phyloP scores from a whole-genome alignment of 495 filamentous ascomycete genomes.

The Amniculicola lignicola region DNA sequence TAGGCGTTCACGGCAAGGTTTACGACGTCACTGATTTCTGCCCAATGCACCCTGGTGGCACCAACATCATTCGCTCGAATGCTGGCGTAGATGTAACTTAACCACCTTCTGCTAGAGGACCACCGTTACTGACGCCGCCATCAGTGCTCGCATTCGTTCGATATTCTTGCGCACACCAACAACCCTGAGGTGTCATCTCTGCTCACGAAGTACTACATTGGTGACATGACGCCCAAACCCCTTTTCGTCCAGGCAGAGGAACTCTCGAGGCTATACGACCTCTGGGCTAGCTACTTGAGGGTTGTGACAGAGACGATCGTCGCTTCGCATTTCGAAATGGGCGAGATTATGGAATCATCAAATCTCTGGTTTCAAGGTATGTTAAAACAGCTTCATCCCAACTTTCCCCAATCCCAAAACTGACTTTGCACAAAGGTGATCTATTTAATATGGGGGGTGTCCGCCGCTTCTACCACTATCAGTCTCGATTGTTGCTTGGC shows the following conservation, averaged over 20 bases:
- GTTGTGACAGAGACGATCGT: slow-evolving; percentile 49
- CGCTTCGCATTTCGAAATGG: slow-evolving; percentile 50
- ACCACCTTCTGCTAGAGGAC: too few species aligned
- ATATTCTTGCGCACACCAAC: slow-evolving; percentile 52
- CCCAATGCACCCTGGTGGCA: slow-evolving; percentile 51
- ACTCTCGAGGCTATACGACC: slow-evolving; percentile 44
- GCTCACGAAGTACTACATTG: slow-evolving; percentile 52
- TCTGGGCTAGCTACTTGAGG: slow-evolving; percentile 48
- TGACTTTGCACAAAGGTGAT: too few species aligned
- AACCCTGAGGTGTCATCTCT: slow-evolving; percentile 51
- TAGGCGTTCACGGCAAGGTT: slow-evolving; percentile 49
- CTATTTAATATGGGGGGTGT: slow-evolving; percentile 48
- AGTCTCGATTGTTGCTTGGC: slow-evolving; percentile 48
- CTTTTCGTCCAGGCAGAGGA: slow-evolving; percentile 42
- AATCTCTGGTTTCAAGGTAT: slow-evolving; percentile 49
- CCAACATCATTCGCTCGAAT: slow-evolving; percentile 50
- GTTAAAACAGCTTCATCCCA: too few species aligned
- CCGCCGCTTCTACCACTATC: slow-evolving; percentile 51
- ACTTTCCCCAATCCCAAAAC: too few species aligned
- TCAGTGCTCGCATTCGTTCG: slow-evolving; percentile 51
- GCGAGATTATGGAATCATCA: slow-evolving; percentile 47
- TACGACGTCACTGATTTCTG: slow-evolving; percentile 53
- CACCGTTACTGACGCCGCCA: too few species aligned
- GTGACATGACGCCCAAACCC: slow-evolving; percentile 48
- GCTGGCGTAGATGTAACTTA: slow-evolving; percentile 52